Conservation (phyloP, 192 early-diverging fungal species). For the Mortierella antarctica region DNA sequence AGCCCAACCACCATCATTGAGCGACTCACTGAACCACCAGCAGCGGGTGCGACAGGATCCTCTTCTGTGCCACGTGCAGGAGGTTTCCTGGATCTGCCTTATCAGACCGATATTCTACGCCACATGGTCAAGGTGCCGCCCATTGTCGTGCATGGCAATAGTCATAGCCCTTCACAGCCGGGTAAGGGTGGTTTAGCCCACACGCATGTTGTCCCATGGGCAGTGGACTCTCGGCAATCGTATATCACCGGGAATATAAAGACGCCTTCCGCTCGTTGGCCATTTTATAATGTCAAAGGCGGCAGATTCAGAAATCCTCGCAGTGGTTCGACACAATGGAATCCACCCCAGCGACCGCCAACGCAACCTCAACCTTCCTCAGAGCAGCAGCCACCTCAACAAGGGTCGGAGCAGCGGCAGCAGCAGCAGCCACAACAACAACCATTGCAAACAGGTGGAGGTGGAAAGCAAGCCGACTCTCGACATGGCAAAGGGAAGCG, state of each 20-base stretch:
- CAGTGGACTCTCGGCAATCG: not conserved
- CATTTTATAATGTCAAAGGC: slow-evolving; percentile 6
- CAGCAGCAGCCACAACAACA: not conserved
- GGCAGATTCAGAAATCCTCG: not conserved
- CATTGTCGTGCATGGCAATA: not conserved
- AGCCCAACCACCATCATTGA: slow-evolving; percentile 26
- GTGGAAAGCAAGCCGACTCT: too few relatives aligned
- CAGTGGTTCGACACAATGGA: not conserved
- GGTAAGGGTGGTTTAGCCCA: not conserved
- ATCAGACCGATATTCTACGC: slow-evolving; percentile 29
- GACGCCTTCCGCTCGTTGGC: slow-evolving; percentile 4
- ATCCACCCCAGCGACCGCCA: not conserved
- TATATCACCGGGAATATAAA: not conserved
- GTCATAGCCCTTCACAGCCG: not conserved
- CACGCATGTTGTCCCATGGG: not conserved
- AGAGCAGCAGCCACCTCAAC: too few relatives aligned
- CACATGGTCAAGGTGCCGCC: slow-evolving; percentile 7
- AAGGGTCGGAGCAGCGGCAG: not conserved
- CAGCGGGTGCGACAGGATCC: not conserved
- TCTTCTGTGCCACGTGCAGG: not conserved
- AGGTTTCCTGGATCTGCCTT: slow-evolving; percentile 8
- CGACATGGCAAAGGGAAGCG: too few relatives aligned
- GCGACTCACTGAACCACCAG: not conserved
- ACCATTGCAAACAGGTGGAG: not conserved
- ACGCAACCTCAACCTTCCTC: too few relatives aligned